phyloP scores from a whole-genome alignment of 805 yeast species.

The Saturnispora ahearnii region DNA sequence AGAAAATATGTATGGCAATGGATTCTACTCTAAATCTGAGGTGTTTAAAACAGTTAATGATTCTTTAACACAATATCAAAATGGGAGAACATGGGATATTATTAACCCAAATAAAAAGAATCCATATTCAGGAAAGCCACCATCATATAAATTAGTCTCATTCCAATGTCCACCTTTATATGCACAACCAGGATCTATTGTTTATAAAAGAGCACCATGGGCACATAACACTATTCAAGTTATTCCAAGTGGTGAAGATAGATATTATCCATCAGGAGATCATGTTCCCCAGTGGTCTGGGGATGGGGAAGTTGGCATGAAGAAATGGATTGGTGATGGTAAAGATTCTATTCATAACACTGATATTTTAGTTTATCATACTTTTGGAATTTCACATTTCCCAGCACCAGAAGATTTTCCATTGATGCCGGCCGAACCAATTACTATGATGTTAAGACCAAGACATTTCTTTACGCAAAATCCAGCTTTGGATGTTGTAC shows the following conservation, averaged over 20 bases:
- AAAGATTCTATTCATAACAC: slow-evolving; percentile 50
- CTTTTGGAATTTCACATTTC: slow-evolving; percentile 78
- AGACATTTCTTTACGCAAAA: slow-evolving; percentile 70
- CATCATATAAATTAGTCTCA: slow-evolving; percentile 69
- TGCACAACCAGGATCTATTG: slow-evolving; percentile 67
- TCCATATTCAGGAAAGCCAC: slow-evolving; percentile 65
- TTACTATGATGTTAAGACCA: slow-evolving; percentile 66
- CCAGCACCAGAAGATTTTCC: slow-evolving; percentile 91
- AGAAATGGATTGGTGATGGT: slow-evolving; percentile 62
- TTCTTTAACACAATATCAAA: slow-evolving; percentile 53
- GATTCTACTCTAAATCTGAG: slow-evolving; percentile 56
- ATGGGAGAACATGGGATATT: slow-evolving; percentile 70
- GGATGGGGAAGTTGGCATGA: slow-evolving; percentile 57
- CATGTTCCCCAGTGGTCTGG: slow-evolving; percentile 70
- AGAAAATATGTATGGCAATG: slow-evolving; percentile 75
- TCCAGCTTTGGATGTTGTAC: slow-evolving; percentile 68
- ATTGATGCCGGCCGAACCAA: slow-evolving; percentile 80
- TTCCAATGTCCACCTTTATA: slow-evolving; percentile 64
- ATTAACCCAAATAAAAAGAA: slow-evolving; percentile 63
- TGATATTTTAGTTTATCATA: slow-evolving; percentile 69
- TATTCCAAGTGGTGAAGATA: slow-evolving; percentile 62
- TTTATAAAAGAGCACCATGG: slow-evolving; percentile 78
- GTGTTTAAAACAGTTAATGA: slow-evolving; percentile 62
- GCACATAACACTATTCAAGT: slow-evolving; percentile 59
- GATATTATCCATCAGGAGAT: slow-evolving; percentile 74